Evolutionary conservation across 257 asterid genomes (phyloP), one percentile per base, ranked within the genome.

Genomic region (Solanum raphanifolium): DNA sequence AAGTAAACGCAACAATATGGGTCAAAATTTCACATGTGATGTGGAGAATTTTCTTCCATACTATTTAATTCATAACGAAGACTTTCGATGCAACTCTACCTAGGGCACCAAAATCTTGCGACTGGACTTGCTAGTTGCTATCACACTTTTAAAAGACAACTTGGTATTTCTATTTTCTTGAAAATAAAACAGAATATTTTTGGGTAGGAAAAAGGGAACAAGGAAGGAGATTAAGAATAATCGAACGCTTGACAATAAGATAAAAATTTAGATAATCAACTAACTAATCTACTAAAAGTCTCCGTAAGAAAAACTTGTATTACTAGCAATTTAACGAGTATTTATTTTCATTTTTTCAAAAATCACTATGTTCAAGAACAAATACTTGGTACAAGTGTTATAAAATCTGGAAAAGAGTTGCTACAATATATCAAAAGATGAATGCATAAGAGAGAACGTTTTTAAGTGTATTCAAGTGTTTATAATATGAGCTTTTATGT

Each of bases 211-310:
- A 52, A 52, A 52, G 23, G 23, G n/a, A 52, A 52, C 1, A 48
- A 52, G 62, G 62, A 52, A 52, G 3, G 62, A 52, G 62, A 52
- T 52, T 52, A 18, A 52, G 23, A 52, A 52, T 52, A 52, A 15
- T 52, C 0, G 0, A 52, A 52, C 0, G 2, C 9, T 6, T 15
- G 1, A 52, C 0, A 18, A 52, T 52, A 52, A 52, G 9, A 3
- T 16, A 16, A 52, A 52, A 16, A 18, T 16, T 52, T 16, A 52
- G 62, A 5, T 52, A 6, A 16, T 52, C 23, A 1, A 3, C 23
- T 16, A 6, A 6, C 23, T 16, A 5, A 52, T 52, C 23, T 52
- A 52, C 23, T 52, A 16, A 52, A 13, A 13, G 20, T 52, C 3
- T 52, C 60, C 0, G 7, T 18, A 16, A 52, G 20, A 52, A 48